These are phyloP conservation scores for Jamesozyma hellenica DNA, from an alignment of 805 yeast genomes.

Conservation along the genomic window DNA sequence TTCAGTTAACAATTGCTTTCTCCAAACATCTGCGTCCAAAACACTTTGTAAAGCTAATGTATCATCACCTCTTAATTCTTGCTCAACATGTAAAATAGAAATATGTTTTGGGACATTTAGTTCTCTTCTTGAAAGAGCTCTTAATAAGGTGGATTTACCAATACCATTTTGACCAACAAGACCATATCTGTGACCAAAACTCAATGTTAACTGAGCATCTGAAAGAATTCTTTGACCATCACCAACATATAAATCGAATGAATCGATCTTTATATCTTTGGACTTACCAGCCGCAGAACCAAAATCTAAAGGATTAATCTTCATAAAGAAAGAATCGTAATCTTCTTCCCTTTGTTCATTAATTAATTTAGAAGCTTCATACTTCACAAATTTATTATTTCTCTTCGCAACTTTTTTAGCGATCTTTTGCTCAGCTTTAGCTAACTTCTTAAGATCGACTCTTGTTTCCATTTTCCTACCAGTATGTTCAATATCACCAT, in stretches of 20 bases:
- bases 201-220: slow-evolving; percentile 75
- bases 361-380: slow-evolving; percentile 88
- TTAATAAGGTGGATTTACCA: slow-evolving; percentile 89
- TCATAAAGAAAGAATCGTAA: slow-evolving; percentile 89
- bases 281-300: slow-evolving; percentile 89
- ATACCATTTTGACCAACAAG: slow-evolving; percentile 98
- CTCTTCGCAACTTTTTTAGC: slow-evolving; percentile 92
- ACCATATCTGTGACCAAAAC: slow-evolving; percentile 93
- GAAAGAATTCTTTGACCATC: slow-evolving; percentile 88
- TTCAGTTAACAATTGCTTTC: slow-evolving; percentile 76
- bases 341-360: slow-evolving; percentile 55
- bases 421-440: slow-evolving; percentile 93
- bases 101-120: slow-evolving; percentile 90
- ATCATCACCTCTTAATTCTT: slow-evolving; percentile 92
- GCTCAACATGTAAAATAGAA: slow-evolving; percentile 93
- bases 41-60: slow-evolving; percentile 86
- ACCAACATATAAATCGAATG: slow-evolving; percentile 89
- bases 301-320: slow-evolving; percentile 89
- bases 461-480: slow-evolving; percentile 88
- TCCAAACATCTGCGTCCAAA: slow-evolving; percentile 99
- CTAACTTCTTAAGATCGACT: slow-evolving; percentile 93
- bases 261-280: slow-evolving; percentile 91
- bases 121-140: slow-evolving; percentile 90
- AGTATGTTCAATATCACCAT: slow-evolving; percentile 73
- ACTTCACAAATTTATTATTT: slow-evolving; percentile 70